phyloP scores from a whole-genome alignment of 768 basidiomycete genomes.

The Termitomyces sp. region DNA sequence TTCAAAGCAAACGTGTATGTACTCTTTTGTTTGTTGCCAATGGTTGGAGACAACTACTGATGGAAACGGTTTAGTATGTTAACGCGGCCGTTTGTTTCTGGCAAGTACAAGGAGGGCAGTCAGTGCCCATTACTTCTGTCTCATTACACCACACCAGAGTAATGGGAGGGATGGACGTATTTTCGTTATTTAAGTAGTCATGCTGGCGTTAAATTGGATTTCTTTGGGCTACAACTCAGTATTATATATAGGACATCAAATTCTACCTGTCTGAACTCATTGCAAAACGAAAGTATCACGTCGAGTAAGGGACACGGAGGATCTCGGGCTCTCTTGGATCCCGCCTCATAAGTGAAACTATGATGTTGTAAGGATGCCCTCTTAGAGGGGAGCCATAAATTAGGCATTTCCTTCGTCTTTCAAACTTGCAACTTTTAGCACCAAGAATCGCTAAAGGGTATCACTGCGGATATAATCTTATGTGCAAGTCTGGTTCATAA shows the following conservation, averaged over 20 bases:
- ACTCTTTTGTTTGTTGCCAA: not conserved
- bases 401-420: not conserved
- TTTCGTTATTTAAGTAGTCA: not conserved
- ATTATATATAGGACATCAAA: too few species aligned
- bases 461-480: not conserved
- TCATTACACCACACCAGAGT: constrained; percentile 17
- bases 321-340: too few species aligned
- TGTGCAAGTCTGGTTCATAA: not conserved
- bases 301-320: not conserved
- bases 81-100: constrained; percentile 58
- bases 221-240: too few species aligned
- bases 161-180: not conserved
- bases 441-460: not conserved
- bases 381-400: not conserved
- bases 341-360: not conserved
- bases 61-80: constrained; percentile 39
- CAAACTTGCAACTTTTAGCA: not conserved
- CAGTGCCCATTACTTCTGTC: constrained; percentile 56
- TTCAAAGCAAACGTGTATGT: constrained; percentile 59
- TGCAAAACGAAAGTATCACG: too few species aligned
- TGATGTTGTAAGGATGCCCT: too few species aligned
- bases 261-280: too few species aligned
- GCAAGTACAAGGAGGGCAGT: constrained; percentile 50
- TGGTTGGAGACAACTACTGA: not conserved
- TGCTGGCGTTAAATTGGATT: not conserved